These are phyloP conservation scores for Solanum hybrid DNA, from an alignment of 305 asterid species.

Conservation along the genomic window DNA sequence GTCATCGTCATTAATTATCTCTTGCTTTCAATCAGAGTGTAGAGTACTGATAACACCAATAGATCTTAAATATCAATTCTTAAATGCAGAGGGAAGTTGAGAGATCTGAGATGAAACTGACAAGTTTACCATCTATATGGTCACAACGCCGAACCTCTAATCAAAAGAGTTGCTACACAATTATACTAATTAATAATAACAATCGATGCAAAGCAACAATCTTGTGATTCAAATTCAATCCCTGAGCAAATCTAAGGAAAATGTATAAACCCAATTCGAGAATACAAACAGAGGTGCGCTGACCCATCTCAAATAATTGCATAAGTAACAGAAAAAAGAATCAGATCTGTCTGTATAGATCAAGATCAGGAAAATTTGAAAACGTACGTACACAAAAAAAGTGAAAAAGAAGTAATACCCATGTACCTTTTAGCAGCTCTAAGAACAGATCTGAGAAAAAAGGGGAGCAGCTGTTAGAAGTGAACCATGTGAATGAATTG, in stretches of 20 bases:
- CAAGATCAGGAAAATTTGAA: background rate
- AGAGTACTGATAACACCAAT: background rate
- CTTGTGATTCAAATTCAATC: background rate
- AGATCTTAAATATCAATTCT: background rate
- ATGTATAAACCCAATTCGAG: background rate
- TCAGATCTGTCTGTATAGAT: background rate
- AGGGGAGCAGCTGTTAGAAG: background rate
- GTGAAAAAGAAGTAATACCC: background rate
- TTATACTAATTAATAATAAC: background rate
- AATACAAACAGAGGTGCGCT: background rate
- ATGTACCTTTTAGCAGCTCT: background rate
- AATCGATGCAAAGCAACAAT: background rate
- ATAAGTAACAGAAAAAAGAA: background rate
- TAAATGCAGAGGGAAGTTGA: background rate
- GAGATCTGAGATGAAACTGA: background rate
- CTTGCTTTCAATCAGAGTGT: background rate
- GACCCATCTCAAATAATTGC: background rate
- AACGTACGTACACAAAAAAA: background rate
- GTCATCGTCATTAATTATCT: background rate
- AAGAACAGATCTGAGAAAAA: conserved; percentile 1
- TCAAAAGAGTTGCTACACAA: background rate
- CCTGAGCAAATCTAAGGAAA: background rate
- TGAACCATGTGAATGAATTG: background rate
- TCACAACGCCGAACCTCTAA: background rate
- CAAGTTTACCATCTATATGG: background rate